Evolutionary conservation across 2,329 filamentous ascomycete genomes (phyloP), one percentile per base, ranked within the genome.

Genomic region (Epichloe elymi): DNA sequence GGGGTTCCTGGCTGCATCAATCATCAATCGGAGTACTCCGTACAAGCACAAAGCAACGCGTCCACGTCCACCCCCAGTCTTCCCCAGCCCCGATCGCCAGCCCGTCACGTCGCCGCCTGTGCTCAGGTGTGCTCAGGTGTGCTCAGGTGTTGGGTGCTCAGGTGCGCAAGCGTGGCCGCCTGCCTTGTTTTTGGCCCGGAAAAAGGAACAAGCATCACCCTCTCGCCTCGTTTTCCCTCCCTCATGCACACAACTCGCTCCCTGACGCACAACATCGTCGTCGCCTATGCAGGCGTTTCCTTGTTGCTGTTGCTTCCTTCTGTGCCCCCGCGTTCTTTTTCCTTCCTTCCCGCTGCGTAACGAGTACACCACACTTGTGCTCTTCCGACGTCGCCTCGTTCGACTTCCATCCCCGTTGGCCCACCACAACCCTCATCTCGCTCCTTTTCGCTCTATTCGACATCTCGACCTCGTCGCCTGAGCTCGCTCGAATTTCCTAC

Each of bases 161-260:
- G 19, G 41, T 30, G 41, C 20, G 23, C 23, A 23, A 23, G 23
- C 23, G 23, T 7, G 26, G 26, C 26, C 26, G 26, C 26, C 10
- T 36, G 40, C 23, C 23, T 8, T 26, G 23, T 26, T n/a, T 6
- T 15, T 20, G 20, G 19, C 26, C 14, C 17, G 47, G 14, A 33
- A 49, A 52, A 52, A 52, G 41, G 26, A 52, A 52, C 11, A 48
- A 46, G 14, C 47, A 36, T 43, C 40, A 17, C 36, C 36, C 35
- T 52, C 30, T 8, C 10, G 36, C 23, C 41, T 46, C 37, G 33
- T 44, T 38, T 33, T 39, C 39, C 17, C 14, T 30, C 39, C 14
- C 30, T n/a, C 5, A 39, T 37, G n/a, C 19, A 48, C 40, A 14
- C 46, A n/a, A 30, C 8, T 30, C 30, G 30, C 46, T 49, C 38